Conservation (phyloP, 2,329 filamentous ascomycete species). For the Cercospora janseana region DNA sequence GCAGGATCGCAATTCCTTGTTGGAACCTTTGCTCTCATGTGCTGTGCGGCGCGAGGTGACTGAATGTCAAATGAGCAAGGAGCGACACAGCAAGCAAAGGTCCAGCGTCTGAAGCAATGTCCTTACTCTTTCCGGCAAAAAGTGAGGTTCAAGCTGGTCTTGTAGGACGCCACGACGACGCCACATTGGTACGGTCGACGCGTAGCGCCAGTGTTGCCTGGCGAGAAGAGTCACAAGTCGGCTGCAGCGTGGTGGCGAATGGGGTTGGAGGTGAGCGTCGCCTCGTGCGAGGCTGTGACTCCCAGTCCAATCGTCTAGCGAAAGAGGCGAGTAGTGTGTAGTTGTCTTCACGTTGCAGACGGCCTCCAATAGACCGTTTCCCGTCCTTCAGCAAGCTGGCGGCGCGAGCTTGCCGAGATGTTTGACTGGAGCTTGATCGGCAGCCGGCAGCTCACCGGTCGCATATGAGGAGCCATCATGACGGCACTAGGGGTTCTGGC, state of each 20-base stretch:
- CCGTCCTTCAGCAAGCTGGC: neutral
- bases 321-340: neutral
- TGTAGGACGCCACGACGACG: constrained; percentile 7
- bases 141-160: neutral
- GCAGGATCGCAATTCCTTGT: neutral
- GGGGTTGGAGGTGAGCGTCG: neutral
- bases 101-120: neutral
- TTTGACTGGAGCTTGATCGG: neutral
- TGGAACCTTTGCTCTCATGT: neutral
- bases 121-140: neutral
- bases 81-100: neutral
- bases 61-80: neutral
- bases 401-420: neutral
- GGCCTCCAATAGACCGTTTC: neutral
- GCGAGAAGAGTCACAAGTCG: constrained; percentile 2
- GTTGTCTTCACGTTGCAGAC: neutral
- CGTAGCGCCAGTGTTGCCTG: constrained; percentile 1
- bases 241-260: constrained; percentile 4
- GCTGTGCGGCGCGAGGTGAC: neutral
- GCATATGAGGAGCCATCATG: too few species aligned
- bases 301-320: neutral
- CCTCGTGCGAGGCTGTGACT: neutral
- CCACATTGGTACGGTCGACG: neutral
- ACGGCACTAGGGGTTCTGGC: too few species aligned
- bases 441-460: neutral